Evolutionary conservation across 306 rosid species (phyloP), one percentile per base, ranked within the genome.

Genomic region (Lathyrus aphaca): DNA sequence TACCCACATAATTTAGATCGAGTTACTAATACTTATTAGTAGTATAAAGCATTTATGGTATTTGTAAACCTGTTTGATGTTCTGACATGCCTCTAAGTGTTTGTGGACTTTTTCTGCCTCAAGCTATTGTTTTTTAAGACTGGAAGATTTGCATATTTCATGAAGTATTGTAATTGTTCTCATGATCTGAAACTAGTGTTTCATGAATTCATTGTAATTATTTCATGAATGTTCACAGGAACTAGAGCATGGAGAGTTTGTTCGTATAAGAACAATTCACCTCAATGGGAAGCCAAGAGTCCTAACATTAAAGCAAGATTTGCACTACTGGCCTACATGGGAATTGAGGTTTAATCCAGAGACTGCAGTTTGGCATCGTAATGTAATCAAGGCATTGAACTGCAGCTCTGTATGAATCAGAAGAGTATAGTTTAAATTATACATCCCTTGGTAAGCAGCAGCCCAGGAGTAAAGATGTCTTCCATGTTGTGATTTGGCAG

Each of bases 321-420:
- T 94, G 87, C 98, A 90, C 65, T 90, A 94, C 76, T 90, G 98
- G 97, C 92, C 92, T 23, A 88, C 96, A 1, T 93, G 97, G 97
- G 97, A 94, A 53, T 75, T 90, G 80, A 82, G 93, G 69, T 94
- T 90, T 62, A 79, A 90, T 76, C 94, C 88, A 5, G 85, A 90
- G 39, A 72, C 88, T 1, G 92, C 94, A 44, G 74, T 82, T 51
- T 94, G 98, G 98, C 87, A 74, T 72, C 94, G 98, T 58, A 82
- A 78, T 70, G 66, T 78, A 6, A 88, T 94, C 60, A 90, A 88
- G 80, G 70, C 82, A 18, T 74, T 94, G 61, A 79, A 79, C 16
- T 55, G 81, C 42, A 75, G 30, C 37, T 17, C 72, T 73, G 54
- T 37, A 37, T 86, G 73, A 81, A 75, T 55, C n/a, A 50, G 57